Evolutionary conservation across 2,329 filamentous ascomycete genomes (phyloP), one percentile per base, ranked within the genome.

Genomic region (Colletotrichum gigasporum): DNA sequence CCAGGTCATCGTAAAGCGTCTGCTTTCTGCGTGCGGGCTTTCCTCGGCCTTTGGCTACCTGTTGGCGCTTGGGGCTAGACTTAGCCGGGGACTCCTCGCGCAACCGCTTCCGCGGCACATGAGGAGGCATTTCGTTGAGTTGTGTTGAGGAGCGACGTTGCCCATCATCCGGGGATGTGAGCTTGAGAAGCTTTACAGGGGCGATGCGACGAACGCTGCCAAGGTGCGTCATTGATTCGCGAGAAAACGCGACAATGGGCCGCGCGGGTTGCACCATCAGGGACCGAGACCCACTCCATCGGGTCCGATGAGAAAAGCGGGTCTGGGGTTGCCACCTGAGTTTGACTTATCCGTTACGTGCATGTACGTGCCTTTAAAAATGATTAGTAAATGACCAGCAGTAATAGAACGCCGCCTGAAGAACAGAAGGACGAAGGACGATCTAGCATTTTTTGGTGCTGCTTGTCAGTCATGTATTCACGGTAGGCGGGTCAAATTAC

Each of bases 101-200:
- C 69, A 87, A 71, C 65, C 89, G 85, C 78, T 93, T 94, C 69
- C 89, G 87, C 50, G 89, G 83, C 14, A 92, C 82, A 68, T 86
- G 79, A 22, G 91, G 90, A 71, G 91, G 89, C 90, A 93, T 93
- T 39, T 50, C 75, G 55, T 51, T 35, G 24, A 22, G 48, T 42
- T 35, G 24, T 50, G 59, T 32, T 35, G 50, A 35, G 42, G 41
- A 18, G 6, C 10, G 10, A 26, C 16, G 34, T 16, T 44, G 28
- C 2, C 16, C 41, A 44, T 66, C 32, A 12, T 66, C 30, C 30
- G 10, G 26, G 39, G 16, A 52, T 50, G 30, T 24, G 37, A 45
- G 58, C 51, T 35, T 44, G 42, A 41, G 37, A 52, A 52, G 30
- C 51, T 63, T 56, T 65, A 51, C 57, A 61, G 62, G 42, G 48